Evolutionary conservation across 2,329 filamentous ascomycete species (phyloP).

Genomic region (Apiospora phragmitis): DNA sequence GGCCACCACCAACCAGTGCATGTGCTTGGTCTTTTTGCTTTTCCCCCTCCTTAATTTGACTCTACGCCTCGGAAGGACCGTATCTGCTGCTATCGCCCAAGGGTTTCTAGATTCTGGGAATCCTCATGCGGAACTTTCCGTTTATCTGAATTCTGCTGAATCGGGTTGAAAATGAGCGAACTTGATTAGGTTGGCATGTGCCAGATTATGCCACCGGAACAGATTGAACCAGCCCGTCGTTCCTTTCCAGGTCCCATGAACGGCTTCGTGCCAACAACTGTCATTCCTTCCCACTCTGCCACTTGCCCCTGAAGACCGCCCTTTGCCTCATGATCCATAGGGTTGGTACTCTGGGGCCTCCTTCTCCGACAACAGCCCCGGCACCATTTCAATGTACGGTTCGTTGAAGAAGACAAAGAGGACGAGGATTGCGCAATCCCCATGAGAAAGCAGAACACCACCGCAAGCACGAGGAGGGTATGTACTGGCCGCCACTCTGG

Average conservation of each 20-base stretch:
- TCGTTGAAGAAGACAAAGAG: neutral
- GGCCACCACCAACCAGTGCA: too few relatives aligned
- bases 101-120: too few relatives aligned
- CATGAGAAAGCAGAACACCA: neutral
- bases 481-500: slow-evolving; percentile 12
- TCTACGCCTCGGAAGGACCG: too few relatives aligned
- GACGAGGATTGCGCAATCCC: neutral
- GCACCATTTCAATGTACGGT: neutral
- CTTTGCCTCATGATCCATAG: neutral
- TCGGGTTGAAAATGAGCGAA: too few relatives aligned
- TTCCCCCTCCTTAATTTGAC: too few relatives aligned
- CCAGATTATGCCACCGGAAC: too few relatives aligned
- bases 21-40: too few relatives aligned
- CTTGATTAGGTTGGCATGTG: too few relatives aligned
- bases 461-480: slow-evolving; percentile 2
- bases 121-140: too few relatives aligned
- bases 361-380: neutral
- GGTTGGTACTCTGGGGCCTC: neutral
- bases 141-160: too few relatives aligned
- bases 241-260: neutral
- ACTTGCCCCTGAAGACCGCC: neutral
- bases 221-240: neutral
- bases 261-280: neutral
- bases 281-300: neutral
- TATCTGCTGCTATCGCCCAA: too few relatives aligned